These are phyloP conservation scores for Collybia sordida DNA, from an alignment of 768 basidiomycete species.

Conservation along the genomic window DNA sequence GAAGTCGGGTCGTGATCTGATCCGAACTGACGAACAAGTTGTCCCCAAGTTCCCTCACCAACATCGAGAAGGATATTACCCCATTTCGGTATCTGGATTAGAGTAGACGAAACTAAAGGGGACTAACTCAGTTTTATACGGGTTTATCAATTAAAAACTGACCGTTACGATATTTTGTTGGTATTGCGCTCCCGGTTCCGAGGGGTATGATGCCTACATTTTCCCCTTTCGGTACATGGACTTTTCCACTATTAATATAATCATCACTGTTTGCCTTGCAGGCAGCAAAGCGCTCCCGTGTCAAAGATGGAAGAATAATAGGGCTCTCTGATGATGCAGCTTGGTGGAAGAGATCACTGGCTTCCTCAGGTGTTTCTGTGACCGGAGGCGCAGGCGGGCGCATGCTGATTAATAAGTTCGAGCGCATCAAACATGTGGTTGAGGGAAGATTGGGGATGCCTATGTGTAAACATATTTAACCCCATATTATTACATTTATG, in stretches of 20 bases:
- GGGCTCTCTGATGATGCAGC: conserved; percentile 22
- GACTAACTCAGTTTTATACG: background rate
- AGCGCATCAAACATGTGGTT: conserved; percentile 40
- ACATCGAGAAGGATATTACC: conserved; percentile 83
- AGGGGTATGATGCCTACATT: conserved; percentile 73
- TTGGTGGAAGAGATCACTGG: conserved; percentile 41
- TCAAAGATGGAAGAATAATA: conserved; percentile 29
- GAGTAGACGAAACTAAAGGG: conserved; percentile 65
- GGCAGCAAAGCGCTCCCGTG: conserved; percentile 36
- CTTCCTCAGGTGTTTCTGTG: conserved; percentile 26
- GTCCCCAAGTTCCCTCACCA: conserved; percentile 94
- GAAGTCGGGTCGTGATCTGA: conserved; percentile 26
- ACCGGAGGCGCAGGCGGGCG: conserved; percentile 46
- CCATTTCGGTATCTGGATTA: conserved; percentile 69
- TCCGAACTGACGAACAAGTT: conserved; percentile 79
- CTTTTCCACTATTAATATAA: conserved; percentile 8
- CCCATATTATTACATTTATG: background rate
- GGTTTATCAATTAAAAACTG: conserved; percentile 12
- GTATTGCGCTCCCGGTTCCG: conserved; percentile 87
- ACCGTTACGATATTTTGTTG: conserved; percentile 89
- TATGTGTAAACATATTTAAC: conserved; percentile 13
- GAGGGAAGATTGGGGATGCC: conserved; percentile 46
- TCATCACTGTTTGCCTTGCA: conserved; percentile 34
- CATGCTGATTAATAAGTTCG: conserved; percentile 40
- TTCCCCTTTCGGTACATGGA: conserved; percentile 41